phyloP scores from a whole-genome alignment of 768 basidiomycete species.

The Hysterangium stoloniferum region DNA sequence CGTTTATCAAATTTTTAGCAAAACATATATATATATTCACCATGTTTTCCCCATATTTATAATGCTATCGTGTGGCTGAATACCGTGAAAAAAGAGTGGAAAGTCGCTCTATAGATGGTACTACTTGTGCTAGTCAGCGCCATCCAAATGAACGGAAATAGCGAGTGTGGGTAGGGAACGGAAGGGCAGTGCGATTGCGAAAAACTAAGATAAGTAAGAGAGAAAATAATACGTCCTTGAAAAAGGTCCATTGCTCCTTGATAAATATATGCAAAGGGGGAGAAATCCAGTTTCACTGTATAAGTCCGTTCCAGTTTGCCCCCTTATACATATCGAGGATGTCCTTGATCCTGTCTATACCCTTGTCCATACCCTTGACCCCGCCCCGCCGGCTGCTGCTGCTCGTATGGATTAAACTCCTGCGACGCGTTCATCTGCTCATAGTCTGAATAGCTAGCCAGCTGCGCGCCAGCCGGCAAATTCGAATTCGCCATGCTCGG shows the following conservation, averaged over 20 bases:
- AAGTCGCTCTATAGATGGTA: too few species aligned
- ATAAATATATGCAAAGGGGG: background rate
- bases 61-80: too few species aligned
- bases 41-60: too few species aligned
- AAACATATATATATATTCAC: too few species aligned
- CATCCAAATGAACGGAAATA: too few species aligned
- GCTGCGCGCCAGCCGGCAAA: background rate
- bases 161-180: too few species aligned
- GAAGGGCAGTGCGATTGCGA: too few species aligned
- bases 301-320: background rate
- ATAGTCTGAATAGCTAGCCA: background rate
- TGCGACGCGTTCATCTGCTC: background rate
- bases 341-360: background rate
- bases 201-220: background rate
- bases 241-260: background rate
- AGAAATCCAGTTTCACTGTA: background rate
- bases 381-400: too few species aligned
- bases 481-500: background rate
- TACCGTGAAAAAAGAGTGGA: too few species aligned
- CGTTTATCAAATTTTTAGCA: too few species aligned
- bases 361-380: too few species aligned
- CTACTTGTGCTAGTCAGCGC: too few species aligned
- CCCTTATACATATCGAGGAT: conserved; percentile 3
- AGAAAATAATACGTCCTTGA: background rate
- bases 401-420: background rate